Evolutionary conservation across 352 stramenopile species (phyloP), one percentile per base, ranked within the genome.

Genomic region (Elongisporangium undulatum): DNA sequence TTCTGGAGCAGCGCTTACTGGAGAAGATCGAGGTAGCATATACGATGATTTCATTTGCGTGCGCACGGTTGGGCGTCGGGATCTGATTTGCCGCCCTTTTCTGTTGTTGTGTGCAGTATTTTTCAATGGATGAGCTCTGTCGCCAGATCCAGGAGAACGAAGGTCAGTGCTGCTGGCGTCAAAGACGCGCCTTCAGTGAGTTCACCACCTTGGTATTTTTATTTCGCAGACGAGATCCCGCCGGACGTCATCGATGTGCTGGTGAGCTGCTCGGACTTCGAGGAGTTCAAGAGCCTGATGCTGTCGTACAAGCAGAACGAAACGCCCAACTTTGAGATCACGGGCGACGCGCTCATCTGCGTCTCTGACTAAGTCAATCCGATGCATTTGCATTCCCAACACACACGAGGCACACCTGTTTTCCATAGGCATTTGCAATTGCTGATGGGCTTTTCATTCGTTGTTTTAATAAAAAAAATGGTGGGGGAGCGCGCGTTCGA

Each of bases 281-380:
- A 95, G 62, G 85, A 95, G 55, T 95, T 95, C 66, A 93, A 93
- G 72, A 85, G 63, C 48, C 77, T 95, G 22, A 93, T 95, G 83
- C 68, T 95, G 17, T 93, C 82, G 22, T 92, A 86, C 67, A 95
- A 93, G 65, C 82, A 90, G 50, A 92, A 94, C 56, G 80, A 94
- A 49, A 79, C 69, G 12, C 77, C 82, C 1, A 80, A 72, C 56
- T 92, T 94, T 56, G 78, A 94, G 61, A 90, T 90, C 65, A 83
- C 75, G 21, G 78, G 83, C 45, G 78, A 90, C 56, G 61, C 75
- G n/a, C 66, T 92, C 16, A 48, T 90, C 20, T 69, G 63, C 20
- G 77, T 56, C 49, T 79, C 55, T 7, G 13, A 58, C n/a, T 16
- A 52, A 34, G 16, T 56, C 22, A 29, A 13, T 13, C 45, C 13